Percentiles rank a stretch among this genome's conserved stretches.
phyloP scores from a whole-genome alignment of 2,329 filamentous ascomycete genomes.

The Dactylellina parvicollis region DNA sequence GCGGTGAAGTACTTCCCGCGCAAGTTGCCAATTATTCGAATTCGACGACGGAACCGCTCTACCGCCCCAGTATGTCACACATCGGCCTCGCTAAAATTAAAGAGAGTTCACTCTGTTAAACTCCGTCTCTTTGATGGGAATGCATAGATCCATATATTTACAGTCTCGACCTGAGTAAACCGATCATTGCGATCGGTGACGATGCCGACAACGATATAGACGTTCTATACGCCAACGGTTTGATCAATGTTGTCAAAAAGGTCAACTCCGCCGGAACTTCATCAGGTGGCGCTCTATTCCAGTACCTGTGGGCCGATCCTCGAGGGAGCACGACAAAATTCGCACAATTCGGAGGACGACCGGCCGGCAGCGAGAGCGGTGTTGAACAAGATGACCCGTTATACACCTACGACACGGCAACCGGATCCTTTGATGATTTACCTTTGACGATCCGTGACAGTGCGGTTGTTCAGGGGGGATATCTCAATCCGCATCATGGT shows the following conservation, averaged over 20 bases:
- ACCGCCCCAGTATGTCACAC: slow-evolving; percentile 18
- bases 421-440: slow-evolving; percentile 12
- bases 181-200: neutral
- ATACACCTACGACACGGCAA: slow-evolving; percentile 14
- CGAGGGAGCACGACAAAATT: slow-evolving; percentile 12
- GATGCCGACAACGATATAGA: slow-evolving; percentile 22
- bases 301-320: slow-evolving; percentile 25
- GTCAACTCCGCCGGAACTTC: slow-evolving; percentile 11
- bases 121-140: too few relatives aligned
- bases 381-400: slow-evolving; percentile 13
- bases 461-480: slow-evolving; percentile 2
- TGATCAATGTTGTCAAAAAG: slow-evolving; percentile 29
- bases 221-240: slow-evolving; percentile 3
- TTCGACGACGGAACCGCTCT: slow-evolving; percentile 16
- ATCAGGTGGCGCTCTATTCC: slow-evolving; percentile 21
- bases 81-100: too few relatives aligned
- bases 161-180: slow-evolving; percentile 30
- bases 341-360: slow-evolving; percentile 24
- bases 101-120: too few relatives aligned
- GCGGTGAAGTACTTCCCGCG: slow-evolving; percentile 26
- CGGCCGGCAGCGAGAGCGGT: neutral
- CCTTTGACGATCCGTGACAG: neutral
- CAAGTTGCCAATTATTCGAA: slow-evolving; percentile 23
- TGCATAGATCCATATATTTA: slow-evolving; percentile 24
- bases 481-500: slow-evolving; percentile 37